phyloP scores from a whole-genome alignment of 2,329 filamentous ascomycete genomes.

The Sclerotinia subarctica region DNA sequence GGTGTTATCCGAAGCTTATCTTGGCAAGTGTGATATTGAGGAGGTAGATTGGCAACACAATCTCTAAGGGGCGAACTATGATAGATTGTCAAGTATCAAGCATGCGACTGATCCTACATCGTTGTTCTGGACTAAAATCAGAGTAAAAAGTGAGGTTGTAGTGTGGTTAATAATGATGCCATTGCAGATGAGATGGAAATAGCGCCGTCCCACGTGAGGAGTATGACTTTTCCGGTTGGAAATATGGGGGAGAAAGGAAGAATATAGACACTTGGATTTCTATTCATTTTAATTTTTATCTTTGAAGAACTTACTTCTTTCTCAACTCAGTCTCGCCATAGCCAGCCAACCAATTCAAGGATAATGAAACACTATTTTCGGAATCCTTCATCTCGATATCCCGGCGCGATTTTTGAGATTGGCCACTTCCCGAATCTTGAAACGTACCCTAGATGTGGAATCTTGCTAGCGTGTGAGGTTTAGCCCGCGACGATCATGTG shows the following conservation, averaged over 20 bases:
- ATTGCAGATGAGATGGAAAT: constrained; percentile 14
- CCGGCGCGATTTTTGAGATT: background rate
- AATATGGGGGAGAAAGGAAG: too few relatives aligned
- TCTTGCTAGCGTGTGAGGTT: too few relatives aligned
- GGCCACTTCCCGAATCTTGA: background rate
- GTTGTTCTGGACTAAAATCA: constrained; percentile 26
- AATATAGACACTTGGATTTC: too few relatives aligned
- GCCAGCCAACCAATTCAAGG: too few relatives aligned
- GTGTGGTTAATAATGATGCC: constrained; percentile 21
- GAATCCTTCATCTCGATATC: too few relatives aligned
- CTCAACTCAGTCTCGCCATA: background rate
- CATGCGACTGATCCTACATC: constrained; percentile 23
- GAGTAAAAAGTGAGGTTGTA: constrained; percentile 26
- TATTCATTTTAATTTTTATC: too few relatives aligned
- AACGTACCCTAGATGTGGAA: too few relatives aligned
- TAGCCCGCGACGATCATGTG: background rate
- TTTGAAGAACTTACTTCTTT: background rate
- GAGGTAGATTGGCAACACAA: constrained; percentile 23
- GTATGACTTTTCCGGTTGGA: too few relatives aligned
- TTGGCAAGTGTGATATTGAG: constrained; percentile 21
- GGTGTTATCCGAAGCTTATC: constrained; percentile 39
- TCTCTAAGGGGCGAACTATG: constrained; percentile 43
- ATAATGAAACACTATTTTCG: fast-evolving
- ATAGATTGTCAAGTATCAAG: constrained; percentile 25
- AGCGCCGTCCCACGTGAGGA: too few relatives aligned